phyloP scores from a whole-genome alignment of 768 basidiomycete species.

The Mycena olivaceomarginata region DNA sequence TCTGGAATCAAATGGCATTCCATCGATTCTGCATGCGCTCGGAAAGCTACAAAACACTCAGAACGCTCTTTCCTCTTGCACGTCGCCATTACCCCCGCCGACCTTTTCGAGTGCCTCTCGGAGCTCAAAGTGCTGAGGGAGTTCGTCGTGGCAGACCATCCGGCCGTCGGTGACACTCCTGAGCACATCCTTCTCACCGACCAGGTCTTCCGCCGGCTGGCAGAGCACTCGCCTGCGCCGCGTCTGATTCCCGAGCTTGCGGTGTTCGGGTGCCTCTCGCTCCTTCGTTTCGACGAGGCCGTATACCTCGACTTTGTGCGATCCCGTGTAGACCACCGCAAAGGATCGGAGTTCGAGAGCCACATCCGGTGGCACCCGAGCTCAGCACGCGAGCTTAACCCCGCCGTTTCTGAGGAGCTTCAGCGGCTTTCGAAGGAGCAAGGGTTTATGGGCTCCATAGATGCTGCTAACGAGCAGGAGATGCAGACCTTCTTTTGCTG shows the following conservation, averaged over 20 bases:
- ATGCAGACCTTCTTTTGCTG: constrained; percentile 36
- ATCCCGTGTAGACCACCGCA: constrained; percentile 7
- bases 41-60: constrained; percentile 13
- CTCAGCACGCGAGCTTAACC: constrained; percentile 12
- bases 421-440: not conserved
- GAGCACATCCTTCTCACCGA: constrained; percentile 25
- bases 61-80: constrained; percentile 34
- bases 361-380: constrained; percentile 28
- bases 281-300: constrained; percentile 35
- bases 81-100: not conserved
- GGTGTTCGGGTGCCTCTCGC: constrained; percentile 32
- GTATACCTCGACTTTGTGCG: constrained; percentile 29
- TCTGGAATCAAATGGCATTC: constrained; percentile 31
- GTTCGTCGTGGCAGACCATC: constrained; percentile 36
- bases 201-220: constrained; percentile 21
- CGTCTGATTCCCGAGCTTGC: constrained; percentile 26
- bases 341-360: constrained; percentile 17
- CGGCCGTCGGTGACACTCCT: not conserved
- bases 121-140: constrained; percentile 1
- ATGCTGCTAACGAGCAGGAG: constrained; percentile 27
- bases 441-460: constrained; percentile 22
- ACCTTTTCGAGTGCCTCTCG: constrained; percentile 18
- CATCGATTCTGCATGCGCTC: constrained; percentile 21
- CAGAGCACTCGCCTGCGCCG: not conserved
- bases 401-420: constrained; percentile 9